These are phyloP conservation scores for Alternaria sp. DNA, from an alignment of 2,329 filamentous ascomycete species.

Conservation along the genomic window DNA sequence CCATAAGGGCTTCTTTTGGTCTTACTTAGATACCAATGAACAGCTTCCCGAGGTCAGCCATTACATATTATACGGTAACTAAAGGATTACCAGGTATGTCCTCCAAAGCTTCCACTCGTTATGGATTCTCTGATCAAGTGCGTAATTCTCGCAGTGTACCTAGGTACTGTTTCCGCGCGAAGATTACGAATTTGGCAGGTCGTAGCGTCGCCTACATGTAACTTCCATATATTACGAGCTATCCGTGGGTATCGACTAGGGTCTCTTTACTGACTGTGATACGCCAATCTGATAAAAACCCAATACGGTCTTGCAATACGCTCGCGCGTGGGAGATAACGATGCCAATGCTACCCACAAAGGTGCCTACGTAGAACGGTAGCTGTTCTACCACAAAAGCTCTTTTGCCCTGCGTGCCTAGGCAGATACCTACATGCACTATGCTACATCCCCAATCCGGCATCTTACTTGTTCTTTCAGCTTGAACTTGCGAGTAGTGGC, in stretches of 20 bases:
- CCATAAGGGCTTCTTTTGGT: too few species aligned
- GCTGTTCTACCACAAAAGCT: too few species aligned
- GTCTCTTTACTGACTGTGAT: not conserved
- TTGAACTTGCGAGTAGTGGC: not conserved
- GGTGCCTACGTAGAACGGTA: too few species aligned
- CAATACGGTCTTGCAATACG: not conserved
- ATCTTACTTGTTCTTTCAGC: not conserved
- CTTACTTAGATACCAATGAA: too few species aligned
- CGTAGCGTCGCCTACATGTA: not conserved
- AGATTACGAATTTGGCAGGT: not conserved
- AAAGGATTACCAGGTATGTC: too few species aligned
- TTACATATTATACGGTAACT: too few species aligned
- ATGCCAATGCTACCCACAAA: too few species aligned
- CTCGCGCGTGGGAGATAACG: not conserved
- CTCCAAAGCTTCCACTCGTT: not conserved
- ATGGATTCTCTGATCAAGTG: too few species aligned
- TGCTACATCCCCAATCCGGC: not conserved
- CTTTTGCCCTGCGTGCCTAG: not conserved
- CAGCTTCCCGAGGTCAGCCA: too few species aligned
- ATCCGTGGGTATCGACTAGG: not conserved
- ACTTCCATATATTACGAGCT: not conserved
- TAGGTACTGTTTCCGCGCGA: not conserved
- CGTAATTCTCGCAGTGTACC: too few species aligned
- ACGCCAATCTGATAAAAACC: not conserved
- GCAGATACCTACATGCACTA: not conserved